Evolutionary conservation across 345 rosid species (phyloP), one percentile per base, ranked within the genome.

Genomic region (Pistacia integerrima): DNA sequence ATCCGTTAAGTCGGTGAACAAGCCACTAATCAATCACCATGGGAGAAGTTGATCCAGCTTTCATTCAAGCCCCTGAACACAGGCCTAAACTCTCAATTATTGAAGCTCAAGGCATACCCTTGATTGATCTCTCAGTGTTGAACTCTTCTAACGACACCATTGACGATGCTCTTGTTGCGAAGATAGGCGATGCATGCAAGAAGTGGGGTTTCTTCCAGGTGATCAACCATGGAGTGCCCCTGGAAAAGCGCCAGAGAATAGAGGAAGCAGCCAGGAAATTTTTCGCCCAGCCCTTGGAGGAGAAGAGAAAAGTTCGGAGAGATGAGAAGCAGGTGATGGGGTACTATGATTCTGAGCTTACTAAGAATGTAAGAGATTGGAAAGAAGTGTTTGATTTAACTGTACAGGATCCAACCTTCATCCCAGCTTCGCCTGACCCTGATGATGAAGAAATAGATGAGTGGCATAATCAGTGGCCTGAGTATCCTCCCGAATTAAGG

Each of bases 331-430:
- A n/a, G 4, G 72, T 57, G 12, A 1, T 76, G 67, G 88, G 90
- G 16, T 87, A 87, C 28, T 80, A 79, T 38, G 88, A 87, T 1
- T 33, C 46, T 6, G 90, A 87, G 78, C 82, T 79, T 57, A 85
- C 88, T 35, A 87, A 87, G 74, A 84, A 86, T 60, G 86, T 84
- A n/a, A 80, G 89, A 74, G 89, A 86, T 54, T 86, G 89, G 89
- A 87, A 83, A 74, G 90, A 87, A 60, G 84, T 87, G n/a, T 83
- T 83, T 73, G 90, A 87, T 75, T 70, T 77, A 33, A 59, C 33
- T 17, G 62, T 72, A 10, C 13, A 59, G 2, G 35, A 67, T 4
- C 86, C 82, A 52, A 74, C 70, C 8, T 22, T 74, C 8, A 63
- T 78, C 12, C 84, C 83, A 3, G 79, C 84, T 57, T 82, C 87